Conservation (phyloP, 768 basidiomycete genomes). For the Phylloporus rhodoxanthus region DNA sequence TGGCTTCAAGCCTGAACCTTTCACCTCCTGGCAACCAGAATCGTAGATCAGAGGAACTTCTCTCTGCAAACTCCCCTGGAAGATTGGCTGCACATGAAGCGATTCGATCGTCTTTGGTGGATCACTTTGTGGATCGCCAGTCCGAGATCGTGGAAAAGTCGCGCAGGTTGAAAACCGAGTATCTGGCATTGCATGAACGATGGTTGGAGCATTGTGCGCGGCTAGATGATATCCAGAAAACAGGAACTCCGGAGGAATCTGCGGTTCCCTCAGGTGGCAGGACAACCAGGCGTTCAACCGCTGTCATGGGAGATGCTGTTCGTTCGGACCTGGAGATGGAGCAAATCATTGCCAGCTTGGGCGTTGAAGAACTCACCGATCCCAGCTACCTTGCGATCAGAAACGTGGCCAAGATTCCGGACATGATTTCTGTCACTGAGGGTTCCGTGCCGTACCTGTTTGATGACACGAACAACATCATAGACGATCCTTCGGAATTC, state of each 20-base stretch:
- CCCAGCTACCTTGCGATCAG: conserved; percentile 79
- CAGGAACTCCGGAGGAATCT: conserved; percentile 33
- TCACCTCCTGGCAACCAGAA: conserved; percentile 32
- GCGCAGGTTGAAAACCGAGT: conserved; percentile 55
- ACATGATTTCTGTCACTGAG: conserved; percentile 74
- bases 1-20: conserved; percentile 33
- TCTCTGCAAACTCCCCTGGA: conserved; percentile 31
- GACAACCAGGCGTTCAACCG: conserved; percentile 69
- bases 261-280: conserved; percentile 41
- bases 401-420: conserved; percentile 84
- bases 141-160: conserved; percentile 48
- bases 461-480: conserved; percentile 81
- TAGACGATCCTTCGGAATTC: conserved; percentile 71
- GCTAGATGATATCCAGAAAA: conserved; percentile 49
- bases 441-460: conserved; percentile 58
- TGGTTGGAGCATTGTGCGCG: conserved; percentile 69
- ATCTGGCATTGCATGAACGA: conserved; percentile 58
- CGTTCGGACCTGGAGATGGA: conserved; percentile 96
- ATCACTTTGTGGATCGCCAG: conserved; percentile 51
- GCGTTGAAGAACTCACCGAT: conserved; percentile 89
- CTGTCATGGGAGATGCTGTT: conserved; percentile 77
- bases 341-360: conserved; percentile 91
- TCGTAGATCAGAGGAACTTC: conserved; percentile 46
- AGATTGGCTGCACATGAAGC: conserved; percentile 35
- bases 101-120: conserved; percentile 45